Evolutionary conservation across 805 yeast species (phyloP).

Genomic region (Suhomyces vadensis): DNA sequence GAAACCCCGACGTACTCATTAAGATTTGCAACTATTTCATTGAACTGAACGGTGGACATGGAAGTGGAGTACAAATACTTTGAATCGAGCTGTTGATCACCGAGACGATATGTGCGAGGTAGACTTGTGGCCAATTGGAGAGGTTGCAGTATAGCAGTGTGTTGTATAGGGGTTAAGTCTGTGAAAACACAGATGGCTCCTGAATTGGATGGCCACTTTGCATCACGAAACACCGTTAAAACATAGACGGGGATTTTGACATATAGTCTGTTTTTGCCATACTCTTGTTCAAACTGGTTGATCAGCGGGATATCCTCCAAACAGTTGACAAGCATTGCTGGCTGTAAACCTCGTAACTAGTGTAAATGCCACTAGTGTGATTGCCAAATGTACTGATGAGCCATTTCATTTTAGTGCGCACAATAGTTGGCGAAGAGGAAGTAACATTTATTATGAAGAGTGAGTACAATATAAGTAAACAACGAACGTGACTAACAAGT

Average conservation of each 20-base stretch:
- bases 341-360: not conserved
- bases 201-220: slow-evolving; percentile 5
- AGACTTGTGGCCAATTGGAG: not conserved
- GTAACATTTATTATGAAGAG: slow-evolving; percentile 2
- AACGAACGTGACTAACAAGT: slow-evolving; percentile 1
- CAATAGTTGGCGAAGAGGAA: no score
- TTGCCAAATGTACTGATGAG: no score
- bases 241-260: slow-evolving; percentile 11
- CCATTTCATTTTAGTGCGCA: no score
- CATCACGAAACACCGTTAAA: slow-evolving; percentile 6
- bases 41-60: not conserved
- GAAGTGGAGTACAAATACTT: not conserved
- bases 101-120: not conserved
- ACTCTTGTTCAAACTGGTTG: not conserved
- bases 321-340: not conserved
- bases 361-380: not conserved
- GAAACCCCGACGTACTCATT: not conserved
- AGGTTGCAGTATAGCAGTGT: slow-evolving; percentile 4
- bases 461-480: not conserved
- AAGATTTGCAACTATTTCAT: not conserved
- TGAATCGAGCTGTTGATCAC: not conserved
- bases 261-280: not conserved
- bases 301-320: not conserved
- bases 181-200: slow-evolving; percentile 10
- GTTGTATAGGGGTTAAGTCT: slow-evolving; percentile 11